A percentile compares a stretch with the other conserved stretches of the same genome.
These are phyloP conservation scores for Cornus florida DNA, from an alignment of 148 eudicot species.

Conservation along the genomic window DNA sequence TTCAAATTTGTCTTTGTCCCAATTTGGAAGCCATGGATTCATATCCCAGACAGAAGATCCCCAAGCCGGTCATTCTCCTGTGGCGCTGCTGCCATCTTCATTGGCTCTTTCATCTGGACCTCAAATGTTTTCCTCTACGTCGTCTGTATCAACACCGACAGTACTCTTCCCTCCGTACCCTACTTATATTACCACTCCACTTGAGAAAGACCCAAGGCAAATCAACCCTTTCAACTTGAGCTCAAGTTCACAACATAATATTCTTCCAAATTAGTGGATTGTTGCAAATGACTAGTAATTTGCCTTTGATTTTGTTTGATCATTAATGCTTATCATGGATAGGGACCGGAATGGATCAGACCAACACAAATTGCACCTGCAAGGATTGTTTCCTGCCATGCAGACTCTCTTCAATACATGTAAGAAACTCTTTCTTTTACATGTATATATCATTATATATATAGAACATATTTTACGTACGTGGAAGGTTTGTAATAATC, in stretches of 20 bases:
- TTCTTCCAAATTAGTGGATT: conserved; percentile 1
- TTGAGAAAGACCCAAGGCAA: conserved; percentile 37
- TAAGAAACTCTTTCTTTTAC: not conserved
- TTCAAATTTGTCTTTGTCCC: conserved; percentile 53
- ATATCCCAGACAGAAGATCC: conserved; percentile 27
- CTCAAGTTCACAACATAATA: conserved; percentile 11
- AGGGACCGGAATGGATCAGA: not conserved
- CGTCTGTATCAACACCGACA: conserved; percentile 37
- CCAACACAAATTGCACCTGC: not conserved
- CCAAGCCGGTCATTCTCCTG: conserved; percentile 13
- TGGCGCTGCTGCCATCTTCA: conserved; percentile 12
- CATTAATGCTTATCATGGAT: not conserved
- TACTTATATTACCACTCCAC: conserved; percentile 17
- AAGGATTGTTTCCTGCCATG: not conserved
- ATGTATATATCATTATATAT: not conserved
- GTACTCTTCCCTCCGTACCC: conserved; percentile 25
- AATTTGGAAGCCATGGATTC: conserved; percentile 41
- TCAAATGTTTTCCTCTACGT: conserved; percentile 38
- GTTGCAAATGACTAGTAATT: not conserved
- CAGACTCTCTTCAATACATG: not conserved
- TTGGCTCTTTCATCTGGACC: conserved; percentile 14
- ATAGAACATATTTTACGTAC: not conserved
- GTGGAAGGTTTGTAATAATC: not conserved
- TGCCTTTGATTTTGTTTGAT: not conserved
- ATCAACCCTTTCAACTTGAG: conserved; percentile 32